Evolutionary conservation across 2,329 filamentous ascomycete species (phyloP).

Genomic region (Rasamsonia emersonii): DNA sequence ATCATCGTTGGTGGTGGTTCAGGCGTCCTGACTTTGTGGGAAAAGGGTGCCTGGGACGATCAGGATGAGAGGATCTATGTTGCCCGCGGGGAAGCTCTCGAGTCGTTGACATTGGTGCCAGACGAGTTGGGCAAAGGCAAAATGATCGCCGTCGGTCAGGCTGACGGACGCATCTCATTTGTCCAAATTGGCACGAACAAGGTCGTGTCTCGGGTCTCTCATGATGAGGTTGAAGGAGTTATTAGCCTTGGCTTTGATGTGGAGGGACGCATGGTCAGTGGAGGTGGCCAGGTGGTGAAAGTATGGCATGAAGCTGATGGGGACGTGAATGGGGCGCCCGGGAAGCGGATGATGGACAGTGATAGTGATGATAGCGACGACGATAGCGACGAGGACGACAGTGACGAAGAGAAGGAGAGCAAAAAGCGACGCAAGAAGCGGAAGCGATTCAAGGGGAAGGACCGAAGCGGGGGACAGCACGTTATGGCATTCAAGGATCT

Average conservation of each 20-base stretch:
- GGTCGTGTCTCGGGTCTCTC: conserved; percentile 58
- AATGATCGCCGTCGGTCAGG: conserved; percentile 68
- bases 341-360: conserved; percentile 34
- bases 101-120: conserved; percentile 66
- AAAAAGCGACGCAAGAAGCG: conserved; percentile 40
- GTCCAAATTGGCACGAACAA: conserved; percentile 67
- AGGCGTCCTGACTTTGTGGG: conserved; percentile 86
- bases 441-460: conserved; percentile 38
- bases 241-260: conserved; percentile 76
- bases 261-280: conserved; percentile 77
- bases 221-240: conserved; percentile 83
- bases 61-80: conserved; percentile 83
- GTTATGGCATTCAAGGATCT: conserved; percentile 36
- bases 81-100: conserved; percentile 67
- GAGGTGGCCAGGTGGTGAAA: conserved; percentile 77
- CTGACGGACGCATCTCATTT: conserved; percentile 70
- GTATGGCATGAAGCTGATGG: conserved; percentile 63
- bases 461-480: conserved; percentile 28
- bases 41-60: conserved; percentile 90
- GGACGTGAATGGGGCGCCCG: conserved; percentile 34
- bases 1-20: conserved; percentile 68
- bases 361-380: conserved; percentile 40
- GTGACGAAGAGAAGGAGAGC: conserved; percentile 41
- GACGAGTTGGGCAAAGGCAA: conserved; percentile 56
- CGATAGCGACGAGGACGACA: conserved; percentile 26